phyloP scores from a whole-genome alignment of 2,329 filamentous ascomycete species.

The Fusarium proliferatum region DNA sequence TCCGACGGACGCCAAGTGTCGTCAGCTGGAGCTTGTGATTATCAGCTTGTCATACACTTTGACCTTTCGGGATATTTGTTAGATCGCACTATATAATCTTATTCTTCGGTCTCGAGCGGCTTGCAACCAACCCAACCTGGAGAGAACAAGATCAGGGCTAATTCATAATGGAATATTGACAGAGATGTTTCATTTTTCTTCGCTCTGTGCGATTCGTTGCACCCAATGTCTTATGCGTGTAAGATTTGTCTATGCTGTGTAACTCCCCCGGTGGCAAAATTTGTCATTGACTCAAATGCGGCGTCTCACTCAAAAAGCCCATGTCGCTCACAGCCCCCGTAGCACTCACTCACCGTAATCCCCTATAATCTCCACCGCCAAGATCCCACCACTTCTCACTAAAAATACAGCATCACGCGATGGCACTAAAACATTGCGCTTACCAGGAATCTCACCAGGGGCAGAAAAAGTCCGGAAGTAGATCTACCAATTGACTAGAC shows the following conservation, averaged over 20 bases:
- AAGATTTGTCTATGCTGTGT: neutral
- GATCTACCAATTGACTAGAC: too few relatives aligned
- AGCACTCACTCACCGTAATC: neutral
- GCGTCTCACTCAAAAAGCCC: neutral
- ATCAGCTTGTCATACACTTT: neutral
- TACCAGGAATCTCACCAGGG: neutral
- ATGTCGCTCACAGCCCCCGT: neutral
- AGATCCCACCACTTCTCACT: neutral
- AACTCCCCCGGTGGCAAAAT: neutral
- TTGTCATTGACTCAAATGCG: neutral
- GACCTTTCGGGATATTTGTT: neutral
- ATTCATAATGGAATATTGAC: neutral
- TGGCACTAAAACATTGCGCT: neutral
- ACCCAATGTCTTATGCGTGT: neutral
- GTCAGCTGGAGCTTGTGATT: neutral
- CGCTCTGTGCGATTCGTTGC: neutral
- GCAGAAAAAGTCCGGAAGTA: neutral
- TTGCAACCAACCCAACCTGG: neutral
- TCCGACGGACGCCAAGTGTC: neutral
- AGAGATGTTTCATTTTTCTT: too few relatives aligned
- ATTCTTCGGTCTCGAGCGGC: neutral
- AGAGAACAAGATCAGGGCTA: neutral
- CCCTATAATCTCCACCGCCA: neutral
- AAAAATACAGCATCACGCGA: neutral
- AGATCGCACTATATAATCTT: neutral